phyloP scores from a whole-genome alignment of 2,329 filamentous ascomycete species.

The Penicillium sp. region DNA sequence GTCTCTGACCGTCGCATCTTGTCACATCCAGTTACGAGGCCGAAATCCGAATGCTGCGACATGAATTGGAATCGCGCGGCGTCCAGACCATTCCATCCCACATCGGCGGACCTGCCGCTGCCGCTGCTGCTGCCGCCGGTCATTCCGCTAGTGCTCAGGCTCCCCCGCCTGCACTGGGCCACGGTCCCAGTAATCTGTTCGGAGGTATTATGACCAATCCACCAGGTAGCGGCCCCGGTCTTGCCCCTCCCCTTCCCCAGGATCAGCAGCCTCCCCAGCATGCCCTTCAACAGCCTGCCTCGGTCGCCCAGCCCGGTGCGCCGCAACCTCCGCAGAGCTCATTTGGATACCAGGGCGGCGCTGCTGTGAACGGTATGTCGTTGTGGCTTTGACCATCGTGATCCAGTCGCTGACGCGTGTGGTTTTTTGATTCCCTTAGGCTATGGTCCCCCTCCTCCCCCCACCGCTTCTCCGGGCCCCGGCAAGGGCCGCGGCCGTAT shows the following conservation, averaged over 20 bases:
- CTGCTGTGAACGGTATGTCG: constrained; percentile 61
- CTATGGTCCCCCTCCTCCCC: constrained; percentile 80
- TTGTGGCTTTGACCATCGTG: constrained; percentile 24
- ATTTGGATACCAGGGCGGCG: constrained; percentile 69
- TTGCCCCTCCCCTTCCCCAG: constrained; percentile 73
- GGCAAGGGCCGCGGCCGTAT: constrained; percentile 70
- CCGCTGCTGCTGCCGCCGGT: constrained; percentile 73
- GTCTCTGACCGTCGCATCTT: constrained; percentile 10
- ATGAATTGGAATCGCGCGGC: constrained; percentile 77
- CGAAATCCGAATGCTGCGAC: constrained; percentile 79
- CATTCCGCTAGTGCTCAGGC: constrained; percentile 81
- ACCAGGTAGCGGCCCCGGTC: constrained; percentile 79
- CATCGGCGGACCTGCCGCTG: constrained; percentile 63
- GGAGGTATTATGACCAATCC: constrained; percentile 93
- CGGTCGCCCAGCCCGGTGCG: constrained; percentile 59
- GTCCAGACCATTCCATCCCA: constrained; percentile 67
- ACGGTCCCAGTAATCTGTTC: constrained; percentile 87
- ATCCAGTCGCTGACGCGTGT: constrained; percentile 54
- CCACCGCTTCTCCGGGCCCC: constrained; percentile 83
- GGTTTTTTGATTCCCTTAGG: constrained; percentile 46
- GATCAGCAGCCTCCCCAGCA: constrained; percentile 62
- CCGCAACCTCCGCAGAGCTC: constrained; percentile 71
- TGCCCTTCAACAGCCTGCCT: constrained; percentile 60
- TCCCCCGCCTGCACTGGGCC: constrained; percentile 80
- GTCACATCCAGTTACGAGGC: constrained; percentile 75